A percentile compares a stretch with the other conserved stretches of the same genome.
phyloP scores from a whole-genome alignment of 805 yeast genomes.

The Lachancea sp. region DNA sequence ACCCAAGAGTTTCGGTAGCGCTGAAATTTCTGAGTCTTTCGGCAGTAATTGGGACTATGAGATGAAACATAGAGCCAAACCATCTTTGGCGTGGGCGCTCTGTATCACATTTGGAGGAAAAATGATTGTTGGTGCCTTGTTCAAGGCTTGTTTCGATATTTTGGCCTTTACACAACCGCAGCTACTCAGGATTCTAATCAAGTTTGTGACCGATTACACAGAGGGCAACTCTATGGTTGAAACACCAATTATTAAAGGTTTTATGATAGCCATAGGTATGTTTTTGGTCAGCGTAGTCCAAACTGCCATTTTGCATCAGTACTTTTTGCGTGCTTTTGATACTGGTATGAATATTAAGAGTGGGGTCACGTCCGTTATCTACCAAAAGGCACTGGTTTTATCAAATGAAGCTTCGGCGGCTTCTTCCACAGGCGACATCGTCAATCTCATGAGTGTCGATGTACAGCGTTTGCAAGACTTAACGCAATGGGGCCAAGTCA shows the following conservation, averaged over 20 bases:
- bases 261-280: conserved; percentile 71
- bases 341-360: conserved; percentile 72
- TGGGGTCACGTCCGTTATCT: conserved; percentile 58
- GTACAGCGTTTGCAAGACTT: conserved; percentile 82
- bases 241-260: conserved; percentile 64
- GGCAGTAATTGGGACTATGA: conserved; percentile 57
- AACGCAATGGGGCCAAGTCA: conserved; percentile 66
- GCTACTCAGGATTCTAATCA: conserved; percentile 58
- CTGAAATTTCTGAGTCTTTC: conserved; percentile 44
- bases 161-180: conserved; percentile 87
- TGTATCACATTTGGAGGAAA: conserved; percentile 66
- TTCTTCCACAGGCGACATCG: conserved; percentile 86
- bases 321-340: conserved; percentile 67
- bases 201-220: conserved; percentile 45
- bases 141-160: conserved; percentile 69
- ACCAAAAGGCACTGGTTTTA: conserved; percentile 59
- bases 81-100: conserved; percentile 55
- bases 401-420: conserved; percentile 66
- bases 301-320: conserved; percentile 71
- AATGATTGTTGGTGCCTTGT: conserved; percentile 64
- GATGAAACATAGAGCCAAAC: conserved; percentile 36
- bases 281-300: conserved; percentile 70
- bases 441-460: conserved; percentile 91
- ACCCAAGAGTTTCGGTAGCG: conserved; percentile 60
- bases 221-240: conserved; percentile 34